Evolutionary conservation across 371 early-diverging fungal species (phyloP).

Genomic region (Saksenaea vasiformis): DNA sequence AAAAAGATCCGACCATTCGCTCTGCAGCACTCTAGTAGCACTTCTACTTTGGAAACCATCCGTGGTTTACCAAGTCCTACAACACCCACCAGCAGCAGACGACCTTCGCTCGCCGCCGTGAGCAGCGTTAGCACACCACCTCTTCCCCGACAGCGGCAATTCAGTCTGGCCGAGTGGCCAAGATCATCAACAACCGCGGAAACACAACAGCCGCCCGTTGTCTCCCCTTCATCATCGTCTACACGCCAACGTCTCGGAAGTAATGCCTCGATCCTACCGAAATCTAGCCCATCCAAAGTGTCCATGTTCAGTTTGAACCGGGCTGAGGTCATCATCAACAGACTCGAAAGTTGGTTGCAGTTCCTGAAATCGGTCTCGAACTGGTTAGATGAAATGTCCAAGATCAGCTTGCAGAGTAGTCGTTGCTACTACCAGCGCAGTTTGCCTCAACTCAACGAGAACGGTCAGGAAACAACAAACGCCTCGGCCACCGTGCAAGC

Average conservation of each 20-base stretch:
- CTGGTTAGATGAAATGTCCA: conserved; percentile 39
- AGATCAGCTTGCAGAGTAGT: conserved; percentile 29
- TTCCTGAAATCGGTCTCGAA: conserved; percentile 27
- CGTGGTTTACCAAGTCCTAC: background rate
- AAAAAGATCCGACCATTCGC: conserved; percentile 10
- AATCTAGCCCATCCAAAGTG: background rate
- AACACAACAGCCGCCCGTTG: background rate
- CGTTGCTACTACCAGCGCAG: conserved; percentile 32
- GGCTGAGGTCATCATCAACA: conserved; percentile 34
- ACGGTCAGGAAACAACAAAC: conserved; percentile 6
- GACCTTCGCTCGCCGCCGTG: background rate
- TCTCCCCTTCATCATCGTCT: background rate
- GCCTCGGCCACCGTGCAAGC: conserved; percentile 26
- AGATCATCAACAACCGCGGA: background rate
- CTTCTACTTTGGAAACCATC: conserved; percentile 8
- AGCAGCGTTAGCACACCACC: background rate
- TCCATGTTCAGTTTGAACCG: conserved; percentile 28
- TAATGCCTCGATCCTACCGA: conserved; percentile 13
- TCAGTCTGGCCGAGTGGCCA: background rate
- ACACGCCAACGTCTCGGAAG: conserved; percentile 7
- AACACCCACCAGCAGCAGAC: conserved; percentile 3
- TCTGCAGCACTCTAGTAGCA: conserved; percentile 7
- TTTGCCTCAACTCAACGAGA: conserved; percentile 21
- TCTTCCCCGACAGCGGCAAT: conserved; percentile 5
- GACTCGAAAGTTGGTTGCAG: conserved; percentile 31